Evolutionary conservation across 768 basidiomycete species (phyloP).

Genomic region (Hericium alpestre): DNA sequence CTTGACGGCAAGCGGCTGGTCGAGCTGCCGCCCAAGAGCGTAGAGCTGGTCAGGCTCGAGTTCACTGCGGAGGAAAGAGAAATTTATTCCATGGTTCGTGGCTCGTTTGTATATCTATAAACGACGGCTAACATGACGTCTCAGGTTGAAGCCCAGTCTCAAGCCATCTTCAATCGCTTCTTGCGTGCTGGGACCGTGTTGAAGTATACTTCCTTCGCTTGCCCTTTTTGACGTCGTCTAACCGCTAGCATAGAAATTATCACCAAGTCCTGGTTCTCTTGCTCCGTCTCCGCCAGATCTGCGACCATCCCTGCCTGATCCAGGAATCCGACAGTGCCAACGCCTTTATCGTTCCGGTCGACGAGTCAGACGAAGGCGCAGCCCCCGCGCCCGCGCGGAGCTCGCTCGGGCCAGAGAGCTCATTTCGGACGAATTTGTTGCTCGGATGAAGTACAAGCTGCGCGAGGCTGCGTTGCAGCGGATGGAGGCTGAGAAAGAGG

Average conservation of each 20-base stretch:
- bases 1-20: conserved; percentile 63
- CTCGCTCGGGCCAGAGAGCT: conserved; percentile 33
- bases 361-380: conserved; percentile 22
- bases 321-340: conserved; percentile 34
- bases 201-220: conserved; percentile 31
- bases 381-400: conserved; percentile 26
- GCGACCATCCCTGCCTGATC: conserved; percentile 58
- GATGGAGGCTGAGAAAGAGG: conserved; percentile 45
- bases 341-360: conserved; percentile 33
- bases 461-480: conserved; percentile 31
- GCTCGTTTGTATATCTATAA: neutral
- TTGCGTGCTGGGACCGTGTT: conserved; percentile 54
- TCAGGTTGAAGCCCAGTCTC: conserved; percentile 42
- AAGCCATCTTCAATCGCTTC: conserved; percentile 56
- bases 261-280: conserved; percentile 40
- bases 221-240: neutral
- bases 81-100: conserved; percentile 43
- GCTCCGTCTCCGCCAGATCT: conserved; percentile 53
- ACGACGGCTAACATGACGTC: neutral
- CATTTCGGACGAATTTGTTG: conserved; percentile 39
- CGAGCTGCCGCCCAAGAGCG: conserved; percentile 46
- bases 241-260: conserved; percentile 34
- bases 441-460: conserved; percentile 36
- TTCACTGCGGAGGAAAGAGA: conserved; percentile 54
- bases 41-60: conserved; percentile 39